Evolutionary conservation across 2,329 filamentous ascomycete genomes (phyloP).

Genomic region (Stagonosporopsis cucurbitacearum): DNA sequence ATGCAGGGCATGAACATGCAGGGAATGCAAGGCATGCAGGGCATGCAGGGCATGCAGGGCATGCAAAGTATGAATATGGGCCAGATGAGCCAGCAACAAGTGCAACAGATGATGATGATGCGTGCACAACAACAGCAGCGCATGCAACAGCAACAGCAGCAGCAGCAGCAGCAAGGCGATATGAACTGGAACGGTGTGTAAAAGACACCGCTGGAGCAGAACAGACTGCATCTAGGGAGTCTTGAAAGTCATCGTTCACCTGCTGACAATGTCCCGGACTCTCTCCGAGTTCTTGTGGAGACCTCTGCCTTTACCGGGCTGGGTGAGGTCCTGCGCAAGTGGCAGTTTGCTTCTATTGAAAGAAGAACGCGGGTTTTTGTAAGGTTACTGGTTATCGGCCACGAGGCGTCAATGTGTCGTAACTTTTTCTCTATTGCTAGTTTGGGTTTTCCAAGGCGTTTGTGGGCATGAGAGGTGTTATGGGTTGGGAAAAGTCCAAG

Average conservation of each 20-base stretch:
- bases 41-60: slow-evolving; percentile 30
- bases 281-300: not conserved
- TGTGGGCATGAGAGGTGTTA: slow-evolving; percentile 15
- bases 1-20: slow-evolving; percentile 21
- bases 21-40: slow-evolving; percentile 25
- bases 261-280: not conserved
- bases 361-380: not conserved
- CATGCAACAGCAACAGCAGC: slow-evolving; percentile 36
- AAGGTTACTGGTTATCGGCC: not conserved
- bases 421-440: not conserved
- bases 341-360: not conserved
- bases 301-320: not conserved
- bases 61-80: slow-evolving; percentile 36
- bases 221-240: not conserved
- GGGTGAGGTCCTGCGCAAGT: not conserved
- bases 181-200: slow-evolving; percentile 41
- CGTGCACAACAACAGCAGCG: slow-evolving; percentile 37
- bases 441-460: slow-evolving; percentile 1
- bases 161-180: slow-evolving; percentile 30
- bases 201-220: not conserved
- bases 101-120: slow-evolving; percentile 46
- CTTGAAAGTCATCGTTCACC: not conserved
- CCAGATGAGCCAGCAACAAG: slow-evolving; percentile 42
- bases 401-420: not conserved
- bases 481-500: slow-evolving; percentile 19